A percentile compares a stretch with the other conserved stretches of the same genome.
phyloP scores from a whole-genome alignment of 768 basidiomycete species.

The Kwoniella dendrophila region DNA sequence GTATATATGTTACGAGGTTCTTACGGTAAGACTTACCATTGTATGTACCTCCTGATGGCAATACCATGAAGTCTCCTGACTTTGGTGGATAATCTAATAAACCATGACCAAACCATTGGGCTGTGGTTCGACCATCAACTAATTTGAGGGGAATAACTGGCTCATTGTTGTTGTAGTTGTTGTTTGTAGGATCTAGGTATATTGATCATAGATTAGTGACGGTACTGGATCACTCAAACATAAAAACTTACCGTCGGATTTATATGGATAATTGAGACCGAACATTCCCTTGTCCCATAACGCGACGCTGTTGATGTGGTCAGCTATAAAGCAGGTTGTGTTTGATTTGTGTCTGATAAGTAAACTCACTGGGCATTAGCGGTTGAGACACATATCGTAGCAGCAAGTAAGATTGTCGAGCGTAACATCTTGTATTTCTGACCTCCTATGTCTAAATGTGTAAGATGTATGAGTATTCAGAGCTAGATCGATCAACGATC shows the following conservation, averaged over 20 bases:
- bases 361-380: conserved; percentile 19
- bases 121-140: conserved; percentile 19
- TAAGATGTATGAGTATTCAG: not conserved
- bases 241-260: conserved; percentile 29
- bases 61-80: conserved; percentile 37
- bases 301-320: too few species aligned
- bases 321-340: too few species aligned
- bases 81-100: conserved; percentile 38
- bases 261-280: conserved; percentile 42
- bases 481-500: too few species aligned
- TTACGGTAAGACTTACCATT: conserved; percentile 27
- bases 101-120: conserved; percentile 46
- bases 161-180: conserved; percentile 36
- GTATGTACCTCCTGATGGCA: conserved; percentile 40
- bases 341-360: not conserved
- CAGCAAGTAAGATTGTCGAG: not conserved
- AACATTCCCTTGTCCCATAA: conserved; percentile 46
- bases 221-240: not conserved
- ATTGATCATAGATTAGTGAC: not conserved
- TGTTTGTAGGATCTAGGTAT: conserved; percentile 3
- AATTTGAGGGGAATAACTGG: conserved; percentile 36
- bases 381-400: not conserved
- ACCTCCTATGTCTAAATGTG: not conserved
- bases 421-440: not conserved
- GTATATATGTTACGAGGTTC: not conserved